Percentiles rank a stretch among this genome's conserved stretches.
Evolutionary conservation across 225 moss, liverwort and hornwort species (phyloP).

Genomic region (Marchantia polymorpha): DNA sequence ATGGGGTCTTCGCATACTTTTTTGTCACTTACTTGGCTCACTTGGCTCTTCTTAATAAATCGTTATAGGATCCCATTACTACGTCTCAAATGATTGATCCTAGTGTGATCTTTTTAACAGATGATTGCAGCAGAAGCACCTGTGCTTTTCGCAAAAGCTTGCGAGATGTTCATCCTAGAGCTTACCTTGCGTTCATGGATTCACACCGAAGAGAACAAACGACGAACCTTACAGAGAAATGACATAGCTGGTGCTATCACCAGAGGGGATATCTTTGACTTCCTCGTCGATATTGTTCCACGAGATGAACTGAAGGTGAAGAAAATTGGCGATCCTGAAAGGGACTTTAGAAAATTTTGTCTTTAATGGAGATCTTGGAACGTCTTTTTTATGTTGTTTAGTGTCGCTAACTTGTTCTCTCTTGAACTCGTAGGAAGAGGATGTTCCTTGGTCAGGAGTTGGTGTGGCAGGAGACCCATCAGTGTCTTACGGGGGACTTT

Average conservation of each 20-base stretch:
- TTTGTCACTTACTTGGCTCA: too few relatives aligned
- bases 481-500: slow-evolving; percentile 76
- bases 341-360: too few relatives aligned
- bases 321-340: background rate
- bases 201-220: slow-evolving; percentile 93
- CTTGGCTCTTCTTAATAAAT: too few relatives aligned
- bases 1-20: too few relatives aligned
- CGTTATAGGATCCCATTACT: background rate
- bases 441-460: slow-evolving; percentile 78
- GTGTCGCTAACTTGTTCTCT: background rate
- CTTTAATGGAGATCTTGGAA: too few relatives aligned
- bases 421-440: slow-evolving; percentile 63
- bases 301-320: slow-evolving; percentile 89
- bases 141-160: slow-evolving; percentile 89
- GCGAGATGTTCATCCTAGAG: slow-evolving; percentile 97
- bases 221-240: slow-evolving; percentile 82
- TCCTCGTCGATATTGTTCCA: slow-evolving; percentile 92
- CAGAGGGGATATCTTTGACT: slow-evolving; percentile 92
- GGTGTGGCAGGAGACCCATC: slow-evolving; percentile 57
- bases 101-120: slow-evolving; percentile 25
- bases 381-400: too few relatives aligned
- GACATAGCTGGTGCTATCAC: slow-evolving; percentile 95
- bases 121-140: slow-evolving; percentile 98
- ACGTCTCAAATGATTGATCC: background rate
- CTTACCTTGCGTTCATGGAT: slow-evolving; percentile 92